Evolutionary conservation across 192 early-diverging fungal genomes (phyloP), one percentile per base, ranked within the genome.

Genomic region (Kickxella alabastrina): DNA sequence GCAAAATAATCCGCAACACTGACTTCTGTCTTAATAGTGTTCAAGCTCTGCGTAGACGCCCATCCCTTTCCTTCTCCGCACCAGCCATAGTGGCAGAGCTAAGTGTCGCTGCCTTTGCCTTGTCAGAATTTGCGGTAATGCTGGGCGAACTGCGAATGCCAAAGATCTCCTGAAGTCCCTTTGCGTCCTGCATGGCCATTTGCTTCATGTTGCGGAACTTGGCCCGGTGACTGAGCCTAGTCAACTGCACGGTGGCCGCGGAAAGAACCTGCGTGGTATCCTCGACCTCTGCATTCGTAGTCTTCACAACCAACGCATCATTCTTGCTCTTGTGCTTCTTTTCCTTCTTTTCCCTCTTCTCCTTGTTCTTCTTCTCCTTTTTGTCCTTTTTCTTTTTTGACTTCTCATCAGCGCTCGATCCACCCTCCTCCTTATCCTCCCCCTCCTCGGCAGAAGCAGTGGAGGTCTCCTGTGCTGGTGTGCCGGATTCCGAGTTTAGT

Each of bases 401-500:
- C 12, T 32, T 32, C 6, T 32, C 31, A 32, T 32, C 31, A 12
- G 31, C 31, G 31, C 31, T 12, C 12, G 31, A 6, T 8, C 31
- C 6, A 12, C 31, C 31, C 31, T 3, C 27, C 52, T 32, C 49
- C 47, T 38, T 37, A 27, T 73, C 43, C 29, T 46, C 24, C 35
- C 19, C 14, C 24, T 56, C 39, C n/a, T n/a, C n/a, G 1, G 15
- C 49, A 4, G 35, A 49, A 4, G n/a, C 31, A 17, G 48, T 27
- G 35, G 57, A 32, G 6, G 6, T 6, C 6, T 32, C 26, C 28
- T 48, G 69, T n/a, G 68, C 44, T 21, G 75, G 68, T 2, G 49
- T 57, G 43, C 72, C 65, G 10, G 68, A 57, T 18, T 80, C 80
- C 26, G 82, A 66, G 59, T 93, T 92, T 28, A 97, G 70, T n/a